These are phyloP conservation scores for Porphyrellus cyaneotinctus DNA, from an alignment of 768 basidiomycete species.

Conservation along the genomic window DNA sequence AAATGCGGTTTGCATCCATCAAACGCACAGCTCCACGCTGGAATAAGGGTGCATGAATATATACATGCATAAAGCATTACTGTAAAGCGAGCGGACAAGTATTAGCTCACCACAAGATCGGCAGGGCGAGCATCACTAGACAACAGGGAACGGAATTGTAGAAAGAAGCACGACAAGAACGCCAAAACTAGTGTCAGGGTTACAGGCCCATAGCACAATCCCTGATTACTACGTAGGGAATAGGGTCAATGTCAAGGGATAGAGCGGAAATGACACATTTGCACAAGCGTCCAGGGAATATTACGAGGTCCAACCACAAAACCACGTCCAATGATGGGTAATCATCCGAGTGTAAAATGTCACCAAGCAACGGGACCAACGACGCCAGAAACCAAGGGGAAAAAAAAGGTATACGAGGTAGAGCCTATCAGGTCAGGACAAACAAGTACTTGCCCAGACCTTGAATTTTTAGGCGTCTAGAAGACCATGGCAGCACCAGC, in stretches of 20 bases:
- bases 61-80: too few species aligned
- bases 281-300: slow-evolving; percentile 18
- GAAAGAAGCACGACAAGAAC: neutral
- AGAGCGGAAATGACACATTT: slow-evolving; percentile 5
- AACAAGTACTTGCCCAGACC: neutral
- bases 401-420: slow-evolving; percentile 17
- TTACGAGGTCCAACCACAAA: slow-evolving; percentile 16
- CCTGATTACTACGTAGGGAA: neutral
- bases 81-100: too few species aligned
- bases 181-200: neutral
- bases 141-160: too few species aligned
- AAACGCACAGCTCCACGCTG: too few species aligned
- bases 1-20: too few species aligned
- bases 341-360: slow-evolving; percentile 13
- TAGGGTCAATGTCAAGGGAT: slow-evolving; percentile 2
- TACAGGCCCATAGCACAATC: neutral
- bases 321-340: slow-evolving; percentile 8
- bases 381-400: slow-evolving; percentile 5
- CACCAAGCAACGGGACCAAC: slow-evolving; percentile 8
- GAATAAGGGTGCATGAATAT: too few species aligned
- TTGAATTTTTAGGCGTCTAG: slow-evolving; percentile 25
- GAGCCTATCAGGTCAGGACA: neutral
- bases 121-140: too few species aligned
- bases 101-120: too few species aligned
- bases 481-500: slow-evolving; percentile 49